Percentiles rank a stretch among this genome's conserved stretches.
Conservation (phyloP, 192 early-diverging fungal species). For the Backusella mclennaniae region DNA sequence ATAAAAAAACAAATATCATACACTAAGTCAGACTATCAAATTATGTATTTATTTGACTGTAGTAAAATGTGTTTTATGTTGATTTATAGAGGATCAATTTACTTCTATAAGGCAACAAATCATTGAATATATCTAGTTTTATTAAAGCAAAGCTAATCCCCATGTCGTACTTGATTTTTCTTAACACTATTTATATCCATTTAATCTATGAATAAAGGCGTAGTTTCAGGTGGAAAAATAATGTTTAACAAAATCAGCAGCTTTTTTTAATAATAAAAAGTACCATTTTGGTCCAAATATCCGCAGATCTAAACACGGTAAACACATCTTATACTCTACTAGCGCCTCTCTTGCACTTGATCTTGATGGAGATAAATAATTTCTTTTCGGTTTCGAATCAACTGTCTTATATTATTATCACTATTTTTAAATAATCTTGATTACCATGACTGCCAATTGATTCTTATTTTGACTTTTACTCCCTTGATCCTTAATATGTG, state of each 20-base stretch:
- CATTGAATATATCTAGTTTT: not conserved
- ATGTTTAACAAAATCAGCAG: not conserved
- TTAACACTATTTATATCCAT: not conserved
- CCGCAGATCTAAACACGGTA: not conserved
- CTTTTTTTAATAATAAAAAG: not conserved
- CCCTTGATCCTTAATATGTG: no score
- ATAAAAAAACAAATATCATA: not conserved
- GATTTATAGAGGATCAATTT: not conserved
- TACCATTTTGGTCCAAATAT: not conserved
- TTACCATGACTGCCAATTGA: no score
- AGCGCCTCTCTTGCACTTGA: no score
- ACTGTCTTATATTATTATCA: no score
- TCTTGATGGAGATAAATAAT: no score
- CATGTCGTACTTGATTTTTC: not conserved
- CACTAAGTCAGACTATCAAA: not conserved
- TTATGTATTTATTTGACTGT: not conserved
- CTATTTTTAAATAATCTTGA: no score
- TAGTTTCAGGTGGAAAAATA: not conserved
- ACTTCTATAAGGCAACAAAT: no score
- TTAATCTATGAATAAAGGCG: not conserved
- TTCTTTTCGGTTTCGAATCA: no score
- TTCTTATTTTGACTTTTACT: no score
- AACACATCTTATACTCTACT: not conserved
- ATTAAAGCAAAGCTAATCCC: not conserved
- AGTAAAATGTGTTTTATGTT: not conserved